A percentile compares a stretch with the other conserved stretches of the same genome.
Conservation (phyloP, 257 asterid species). For the Cynanchum wilfordii region DNA sequence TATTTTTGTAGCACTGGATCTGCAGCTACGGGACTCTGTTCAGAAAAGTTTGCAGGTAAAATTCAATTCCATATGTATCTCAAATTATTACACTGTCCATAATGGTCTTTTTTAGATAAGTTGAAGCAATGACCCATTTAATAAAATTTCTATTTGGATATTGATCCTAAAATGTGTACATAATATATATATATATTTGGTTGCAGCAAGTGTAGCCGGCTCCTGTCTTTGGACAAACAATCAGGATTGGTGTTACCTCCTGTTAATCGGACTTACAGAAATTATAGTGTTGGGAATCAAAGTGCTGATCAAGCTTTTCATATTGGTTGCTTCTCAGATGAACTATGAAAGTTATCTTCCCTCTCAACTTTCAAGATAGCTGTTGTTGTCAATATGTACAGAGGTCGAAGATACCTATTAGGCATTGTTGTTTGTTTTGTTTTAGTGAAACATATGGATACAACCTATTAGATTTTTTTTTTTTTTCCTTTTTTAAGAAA, state of each 20-base stretch:
- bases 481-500: too few relatives aligned
- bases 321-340: conserved; percentile 58
- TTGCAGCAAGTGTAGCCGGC: conserved; percentile 76
- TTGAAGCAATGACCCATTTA: too few relatives aligned
- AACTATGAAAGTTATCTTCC: conserved; percentile 22
- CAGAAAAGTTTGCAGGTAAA: conserved; percentile 71
- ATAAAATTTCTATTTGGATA: background rate
- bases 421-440: background rate
- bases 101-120: too few relatives aligned
- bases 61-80: background rate
- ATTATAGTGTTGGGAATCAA: conserved; percentile 31
- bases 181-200: background rate
- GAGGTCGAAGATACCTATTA: background rate
- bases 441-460: too few relatives aligned
- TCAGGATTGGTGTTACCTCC: conserved; percentile 72
- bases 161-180: background rate
- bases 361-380: background rate
- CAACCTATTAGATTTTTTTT: too few relatives aligned
- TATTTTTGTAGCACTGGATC: conserved; percentile 61
- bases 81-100: background rate
- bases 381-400: background rate
- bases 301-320: conserved; percentile 55
- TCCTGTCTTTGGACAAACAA: conserved; percentile 76
- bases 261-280: conserved; percentile 57
- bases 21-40: conserved; percentile 77